These are phyloP conservation scores for Desmodesmus armatus DNA, from an alignment of 139 green algal genomes.

Conservation along the genomic window DNA sequence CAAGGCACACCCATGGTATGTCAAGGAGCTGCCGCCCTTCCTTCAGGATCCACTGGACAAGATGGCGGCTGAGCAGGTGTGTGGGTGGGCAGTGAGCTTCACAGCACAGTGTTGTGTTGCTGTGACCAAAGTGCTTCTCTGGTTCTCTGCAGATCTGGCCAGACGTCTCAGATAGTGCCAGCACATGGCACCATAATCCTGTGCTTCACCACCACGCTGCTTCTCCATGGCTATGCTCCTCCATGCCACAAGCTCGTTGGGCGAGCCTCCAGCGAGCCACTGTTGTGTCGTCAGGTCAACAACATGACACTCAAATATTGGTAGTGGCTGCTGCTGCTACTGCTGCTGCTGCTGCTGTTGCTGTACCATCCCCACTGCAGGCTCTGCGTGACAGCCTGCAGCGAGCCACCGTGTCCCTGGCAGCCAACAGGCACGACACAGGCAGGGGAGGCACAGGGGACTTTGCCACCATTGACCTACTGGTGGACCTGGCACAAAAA, in stretches of 20 bases:
- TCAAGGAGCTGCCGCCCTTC: conserved; percentile 3
- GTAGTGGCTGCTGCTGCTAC: background rate
- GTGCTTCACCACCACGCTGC: background rate
- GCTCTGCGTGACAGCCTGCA: background rate
- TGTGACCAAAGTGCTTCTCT: background rate
- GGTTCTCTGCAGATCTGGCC: too few species aligned
- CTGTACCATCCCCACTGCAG: conserved; percentile 3
- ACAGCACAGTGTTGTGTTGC: background rate
- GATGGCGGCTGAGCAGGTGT: conserved; percentile 32
- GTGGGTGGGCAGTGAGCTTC: background rate
- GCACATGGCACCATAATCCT: background rate
- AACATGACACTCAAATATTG: too few species aligned
- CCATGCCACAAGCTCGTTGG: too few species aligned
- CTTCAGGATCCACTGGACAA: conserved; percentile 29
- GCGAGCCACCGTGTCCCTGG: conserved; percentile 11
- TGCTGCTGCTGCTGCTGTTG: background rate
- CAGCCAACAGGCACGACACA: conserved; percentile 43
- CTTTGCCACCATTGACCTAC: conserved; percentile 41
- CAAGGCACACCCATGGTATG: conserved; percentile 47
- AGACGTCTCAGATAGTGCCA: too few species aligned
- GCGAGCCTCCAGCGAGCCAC: too few species aligned
- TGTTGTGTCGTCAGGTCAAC: too few species aligned
- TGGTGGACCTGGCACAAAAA: conserved; percentile 39
- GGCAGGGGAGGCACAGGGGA: background rate
- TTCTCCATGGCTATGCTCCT: too few species aligned